Base-by-base conservation (phyloP, 2,329 filamentous ascomycete species). In the Aspergillus carbonarius region DNA sequence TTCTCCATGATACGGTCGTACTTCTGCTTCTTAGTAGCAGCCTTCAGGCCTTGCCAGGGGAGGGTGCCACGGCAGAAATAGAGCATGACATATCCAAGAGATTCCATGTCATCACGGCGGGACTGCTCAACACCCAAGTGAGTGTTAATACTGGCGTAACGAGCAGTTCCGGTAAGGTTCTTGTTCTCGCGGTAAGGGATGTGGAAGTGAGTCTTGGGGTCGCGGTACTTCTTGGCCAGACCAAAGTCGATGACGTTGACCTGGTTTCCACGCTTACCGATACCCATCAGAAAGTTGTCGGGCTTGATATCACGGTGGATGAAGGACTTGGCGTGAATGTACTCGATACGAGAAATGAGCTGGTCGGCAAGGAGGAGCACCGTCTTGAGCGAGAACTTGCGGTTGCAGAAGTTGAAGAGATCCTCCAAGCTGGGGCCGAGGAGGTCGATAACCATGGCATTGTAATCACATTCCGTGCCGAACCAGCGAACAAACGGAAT, bases 1-100 rank as follows among this genome's bases (percentile, higher is more conserved):
- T 99, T 99, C 85, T 99, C 95, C 93, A 98, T 98, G 82, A 99
- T 99, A 66, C 93, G 88, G 81, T 99, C 95, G 76, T 99, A 98
- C 84, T 99, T 99, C 83, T 98, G 93, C 88, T 97, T 97, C 88
- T 97, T 97, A 67, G 93, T 97, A 69, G 93, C 93, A 82, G 93
- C 93, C 87, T 97, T 97, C 56, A 97, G 85, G 58, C 95, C 95
- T 83, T 99, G 95, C 95, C 95, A 99, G 62, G 95, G 95, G 58
- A 99, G 92, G 65, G 93, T 97, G 64, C 95, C 95, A 79, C 95
- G 93, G 85, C 93, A 98, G 83, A 99, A 99, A 85, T 99, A 99
- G 64, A 99, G 90, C 93, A 99, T 98, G 73, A 99, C 95, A 71
- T 99, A 98, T 71, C 95, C 95, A 52, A 99, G 86, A 60, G 93